Evolutionary conservation across 352 stramenopile species (phyloP), one percentile per base, ranked within the genome.

Genomic region (Phytopythium litorale): DNA sequence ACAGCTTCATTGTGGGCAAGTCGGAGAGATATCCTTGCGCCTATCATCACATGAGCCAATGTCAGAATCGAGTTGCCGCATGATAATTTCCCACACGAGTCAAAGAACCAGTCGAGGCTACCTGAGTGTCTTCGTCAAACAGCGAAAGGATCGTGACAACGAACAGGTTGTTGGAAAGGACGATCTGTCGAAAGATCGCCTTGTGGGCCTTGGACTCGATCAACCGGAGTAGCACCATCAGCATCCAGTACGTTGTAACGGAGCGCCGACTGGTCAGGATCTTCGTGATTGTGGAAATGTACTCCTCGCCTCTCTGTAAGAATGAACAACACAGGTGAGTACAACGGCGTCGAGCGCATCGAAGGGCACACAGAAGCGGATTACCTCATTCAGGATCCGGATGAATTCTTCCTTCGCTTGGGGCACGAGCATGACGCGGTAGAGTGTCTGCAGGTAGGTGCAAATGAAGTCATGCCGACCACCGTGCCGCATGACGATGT

Each of bases 381-480:
- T 32, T 76, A 92, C 84, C 75, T 93, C 84, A 19, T 76, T 75
- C 37, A 95, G 65, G 56, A 93, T 87, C 37, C 76, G 71, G 45
- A 95, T 68, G 50, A 93, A 87, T 46, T 91, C 79, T 45, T 86
- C 90, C 56, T 89, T 89, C 6, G 81, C 81, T 56, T 78, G 68
- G 11, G 84, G 76, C 1, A 80, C 77, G 43, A 88, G 63, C 9
- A 84, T 70, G 33, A 95, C 61, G 7, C 87, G 82, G 60, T 91
- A 91, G 21, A 95, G 63, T 6, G 78, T 82, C 50, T 93, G 82
- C 15, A 95, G 63, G 33, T 95, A 95, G 3, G 83, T 91, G 23
- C 63, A 65, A 13, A 93, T 64, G 58, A 90, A 94, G 18, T 82
- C 71, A 30, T 94, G 84, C 3, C 63, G 73, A 4, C 81, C 61